Evolutionary conservation across 106 monocot genomes (phyloP), one percentile per base, ranked within the genome.

Genomic region (Allium fistulosum): DNA sequence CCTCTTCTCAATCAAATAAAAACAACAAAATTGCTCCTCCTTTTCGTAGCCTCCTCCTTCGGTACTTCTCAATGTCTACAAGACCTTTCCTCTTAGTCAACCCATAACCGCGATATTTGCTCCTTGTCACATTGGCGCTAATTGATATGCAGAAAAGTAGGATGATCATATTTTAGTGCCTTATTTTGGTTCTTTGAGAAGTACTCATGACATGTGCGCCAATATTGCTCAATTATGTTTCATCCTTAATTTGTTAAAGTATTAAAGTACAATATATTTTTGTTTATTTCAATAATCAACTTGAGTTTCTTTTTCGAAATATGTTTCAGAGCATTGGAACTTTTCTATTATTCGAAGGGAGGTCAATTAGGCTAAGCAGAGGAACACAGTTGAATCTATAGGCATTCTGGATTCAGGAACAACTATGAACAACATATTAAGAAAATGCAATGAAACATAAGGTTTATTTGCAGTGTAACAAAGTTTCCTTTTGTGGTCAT

Each of bases 181-280:
- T 1, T 89, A 94, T 57, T 79, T 94, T 69, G 94, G 94, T 7
- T 90, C 94, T 48, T 75, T 90, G 47, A 90, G 86, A 17, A 94
- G 94, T 72, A 78, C 87, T 49, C 69, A 94, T 71, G 94, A 94
- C 56, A 86, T 89, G 94, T 94, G 28, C 14, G 15, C 13, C 53
- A 15, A 55, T 55, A 11, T 55, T 55, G 53, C 0, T 55, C 53
- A 15, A 12, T 55, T 55, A 2, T 55, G 53, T 55, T 55, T 55
- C 6, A 0, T 8, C 9, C 17, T 59, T 9, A 7, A 13, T 8
- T 8, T 2, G 18, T 73, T 56, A 26, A 26, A 63, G 53, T 15
- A 76, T 83, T 5, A 4, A 37, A 37, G 37, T 37, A 37, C 37
- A 37, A 37, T 4, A 2, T 74, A 11, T 47, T 48, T 37, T 37